Evolutionary conservation across 129 eudicot species (phyloP), one percentile per base, ranked within the genome.

Genomic region (Artemisia tridentata): DNA sequence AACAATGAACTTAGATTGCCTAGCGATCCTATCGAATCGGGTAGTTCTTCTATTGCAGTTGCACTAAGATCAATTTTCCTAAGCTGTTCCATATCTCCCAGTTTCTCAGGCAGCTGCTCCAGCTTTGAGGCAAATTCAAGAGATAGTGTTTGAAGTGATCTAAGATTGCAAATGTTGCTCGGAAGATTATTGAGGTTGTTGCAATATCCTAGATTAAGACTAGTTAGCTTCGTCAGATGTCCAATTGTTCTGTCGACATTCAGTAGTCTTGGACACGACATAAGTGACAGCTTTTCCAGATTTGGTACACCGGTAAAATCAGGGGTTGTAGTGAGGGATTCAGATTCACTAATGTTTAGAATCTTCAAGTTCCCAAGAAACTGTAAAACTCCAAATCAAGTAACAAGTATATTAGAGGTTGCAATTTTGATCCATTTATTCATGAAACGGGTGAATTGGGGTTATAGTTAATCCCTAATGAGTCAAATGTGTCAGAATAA

Each of bases 161-260:
- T 67, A 63, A 79, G 60, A 15, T 59, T 52, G 54, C 79, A 59
- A 41, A 79, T 67, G 59, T 41, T 50, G 41, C 61, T 55, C 15
- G 85, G 76, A 67, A 81, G 71, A 54, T 19, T 67, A 49, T 47
- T 72, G 3, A 81, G 75, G 47, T 72, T 72, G n/a, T 18, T 41
- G 53, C 82, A 66, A 14, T 67, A 57, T 60, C 74, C 72, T 49
- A 78, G 48, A 74, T 78, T 73, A 63, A 82, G 70, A n/a, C 21
- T 19, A 4, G 72, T 56, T 15, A 81, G 66, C 65, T 38, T 72
- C 46, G n/a, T 43, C 15, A 77, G 74, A 56, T 12, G 11, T 56
- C 80, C 86, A 68, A 81, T 61, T 68, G 86, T 67, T 11, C 57
- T 45, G 53, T 81, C 47, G 65, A 81, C 54, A 66, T 78, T 65